Evolutionary conservation across 768 basidiomycete species (phyloP), one percentile per base, ranked within the genome.

Genomic region (Russula brevipes): DNA sequence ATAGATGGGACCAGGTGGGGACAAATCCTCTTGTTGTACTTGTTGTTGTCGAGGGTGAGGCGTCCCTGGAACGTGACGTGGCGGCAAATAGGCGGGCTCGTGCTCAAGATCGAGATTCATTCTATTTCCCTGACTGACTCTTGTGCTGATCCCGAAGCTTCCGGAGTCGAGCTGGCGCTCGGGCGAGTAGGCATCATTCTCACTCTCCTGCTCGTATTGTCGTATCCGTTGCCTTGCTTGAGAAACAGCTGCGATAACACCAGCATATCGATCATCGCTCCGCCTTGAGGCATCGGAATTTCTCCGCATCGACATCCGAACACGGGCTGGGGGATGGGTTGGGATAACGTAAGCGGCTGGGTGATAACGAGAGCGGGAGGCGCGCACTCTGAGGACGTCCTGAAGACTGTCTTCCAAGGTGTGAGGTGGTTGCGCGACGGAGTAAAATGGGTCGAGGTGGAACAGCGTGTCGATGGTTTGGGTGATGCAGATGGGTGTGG

Each of bases 51-150:
- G 60, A 45, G 62, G 57, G 35, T 63, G 17, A 14, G 62, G 62
- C 4, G 63, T 60, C 42, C 59, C 59, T 60, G 63, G 58, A 60
- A 64, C 54, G 53, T 64, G 59, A 59, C 59, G 63, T 54, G 63
- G 53, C 46, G 63, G 39, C 46, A 59, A 54, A 59, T 42, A 59
- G 36, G 46, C 50, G 46, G 53, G 46, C 41, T 45, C 63, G 9
- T 41, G 45, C 5, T 24, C 33, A 36, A 14, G 47, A 60, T 64
- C 59, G 36, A 64, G 63, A 60, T 64, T 54, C 14, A 46, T 49
- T 38, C 52, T 10, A 17, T 64, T 31, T 44, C n/a, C 30, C 12
- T 60, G 47, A 35, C 30, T 14, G 39, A 42, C 30, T 36, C 7
- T 46, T 61, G 54, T 24, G 61, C 49, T 54, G 58, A 64, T 64